A percentile compares a stretch with the other conserved stretches of the same genome.
Conservation (phyloP, 371 early-diverging fungal genomes). For the Mycotypha africana region DNA sequence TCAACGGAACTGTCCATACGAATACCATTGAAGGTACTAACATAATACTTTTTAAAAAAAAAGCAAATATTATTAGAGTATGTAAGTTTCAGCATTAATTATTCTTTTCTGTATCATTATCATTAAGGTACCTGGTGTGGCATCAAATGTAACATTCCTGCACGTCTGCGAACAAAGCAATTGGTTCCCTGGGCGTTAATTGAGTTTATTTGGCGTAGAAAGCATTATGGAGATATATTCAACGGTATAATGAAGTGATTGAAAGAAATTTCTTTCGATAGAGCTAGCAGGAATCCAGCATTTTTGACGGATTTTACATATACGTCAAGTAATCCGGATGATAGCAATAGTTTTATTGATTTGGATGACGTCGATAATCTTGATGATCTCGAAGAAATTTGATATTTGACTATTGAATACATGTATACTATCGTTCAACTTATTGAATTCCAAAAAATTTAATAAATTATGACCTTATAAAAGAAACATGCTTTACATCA, state of each 20-base stretch:
- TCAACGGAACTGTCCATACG: neutral
- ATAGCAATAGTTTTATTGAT: too few relatives aligned
- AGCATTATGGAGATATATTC: conserved; percentile 1
- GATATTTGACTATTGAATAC: too few relatives aligned
- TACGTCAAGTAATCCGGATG: too few relatives aligned
- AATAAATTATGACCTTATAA: too few relatives aligned
- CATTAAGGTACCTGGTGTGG: conserved; percentile 1
- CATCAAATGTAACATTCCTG: conserved; percentile 1
- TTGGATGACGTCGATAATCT: too few relatives aligned
- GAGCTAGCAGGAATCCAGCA: neutral
- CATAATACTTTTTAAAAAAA: neutral
- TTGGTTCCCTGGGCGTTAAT: conserved; percentile 2
- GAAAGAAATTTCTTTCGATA: neutral
- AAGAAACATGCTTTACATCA: too few relatives aligned
- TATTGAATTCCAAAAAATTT: too few relatives aligned
- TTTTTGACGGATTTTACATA: too few relatives aligned
- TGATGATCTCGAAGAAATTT: too few relatives aligned
- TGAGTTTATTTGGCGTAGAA: conserved; percentile 8
- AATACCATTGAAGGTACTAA: conserved; percentile 2
- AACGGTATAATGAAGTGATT: neutral
- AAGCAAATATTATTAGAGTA: too few relatives aligned
- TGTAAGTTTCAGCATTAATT: neutral
- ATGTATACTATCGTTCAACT: too few relatives aligned
- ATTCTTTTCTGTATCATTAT: neutral
- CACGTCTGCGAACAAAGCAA: neutral